These are phyloP conservation scores for Trametes punicea DNA, from an alignment of 768 basidiomycete genomes.

Conservation along the genomic window DNA sequence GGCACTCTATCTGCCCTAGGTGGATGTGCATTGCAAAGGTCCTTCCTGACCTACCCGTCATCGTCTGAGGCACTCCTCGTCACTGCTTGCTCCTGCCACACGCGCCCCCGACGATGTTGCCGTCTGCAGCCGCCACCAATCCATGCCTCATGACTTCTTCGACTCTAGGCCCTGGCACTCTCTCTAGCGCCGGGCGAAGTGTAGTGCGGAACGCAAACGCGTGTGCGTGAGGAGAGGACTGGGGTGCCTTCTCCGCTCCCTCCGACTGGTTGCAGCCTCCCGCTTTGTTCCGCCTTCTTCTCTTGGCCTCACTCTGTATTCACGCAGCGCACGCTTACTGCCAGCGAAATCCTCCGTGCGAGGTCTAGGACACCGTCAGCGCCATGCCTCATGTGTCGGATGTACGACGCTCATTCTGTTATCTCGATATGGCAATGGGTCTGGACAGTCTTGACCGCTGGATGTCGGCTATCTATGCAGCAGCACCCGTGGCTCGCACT, in stretches of 20 bases:
- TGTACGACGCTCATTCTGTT: background rate
- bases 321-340: background rate
- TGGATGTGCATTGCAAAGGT: background rate
- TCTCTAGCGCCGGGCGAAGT: too few species aligned
- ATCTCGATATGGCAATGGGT: background rate
- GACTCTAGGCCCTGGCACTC: background rate
- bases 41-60: background rate
- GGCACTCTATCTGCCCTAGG: background rate
- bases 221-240: background rate
- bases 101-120: background rate
- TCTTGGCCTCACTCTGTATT: slow-evolving; percentile 6
- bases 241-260: slow-evolving; percentile 9
- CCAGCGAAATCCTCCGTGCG: background rate
- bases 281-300: background rate
- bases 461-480: background rate
- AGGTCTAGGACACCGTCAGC: slow-evolving; percentile 6
- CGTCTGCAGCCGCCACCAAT: slow-evolving; percentile 2
- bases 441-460: slow-evolving; percentile 5
- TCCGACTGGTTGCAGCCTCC: slow-evolving; percentile 8
- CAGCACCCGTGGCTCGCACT: background rate
- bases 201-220: too few species aligned
- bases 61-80: background rate
- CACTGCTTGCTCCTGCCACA: background rate
- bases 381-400: background rate
- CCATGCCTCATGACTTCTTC: background rate